These are phyloP conservation scores for Saccharomyces pastorianus DNA, from an alignment of 1,139 yeast species.

Conservation along the genomic window DNA sequence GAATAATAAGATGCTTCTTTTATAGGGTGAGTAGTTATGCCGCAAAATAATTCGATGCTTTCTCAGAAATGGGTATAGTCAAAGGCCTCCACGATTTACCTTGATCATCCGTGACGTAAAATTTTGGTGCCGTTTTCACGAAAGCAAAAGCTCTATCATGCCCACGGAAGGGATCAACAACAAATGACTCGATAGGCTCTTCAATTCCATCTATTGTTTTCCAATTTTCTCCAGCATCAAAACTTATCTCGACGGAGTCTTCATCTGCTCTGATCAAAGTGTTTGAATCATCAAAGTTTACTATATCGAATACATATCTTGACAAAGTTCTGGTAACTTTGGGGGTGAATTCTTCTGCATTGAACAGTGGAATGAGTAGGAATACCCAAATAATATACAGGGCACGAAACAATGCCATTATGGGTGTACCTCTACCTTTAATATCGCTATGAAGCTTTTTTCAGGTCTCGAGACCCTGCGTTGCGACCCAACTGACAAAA, in stretches of 20 bases:
- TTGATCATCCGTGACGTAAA: slow-evolving; percentile 22
- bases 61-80: neutral
- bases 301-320: slow-evolving; percentile 4
- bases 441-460: no score
- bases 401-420: slow-evolving; percentile 3
- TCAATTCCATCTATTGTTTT: slow-evolving; percentile 6
- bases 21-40: neutral
- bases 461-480: no score
- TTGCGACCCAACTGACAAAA: no score
- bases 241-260: slow-evolving; percentile 15
- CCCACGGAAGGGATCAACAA: slow-evolving; percentile 15
- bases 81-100: slow-evolving; percentile 22
- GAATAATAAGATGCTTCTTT: neutral
- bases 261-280: slow-evolving; percentile 11
- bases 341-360: slow-evolving; percentile 13
- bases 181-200: slow-evolving; percentile 3
- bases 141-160: slow-evolving; percentile 20
- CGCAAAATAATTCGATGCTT: neutral
- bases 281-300: slow-evolving; percentile 26
- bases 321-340: slow-evolving; percentile 11
- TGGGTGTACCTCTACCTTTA: neutral
- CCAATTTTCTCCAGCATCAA: slow-evolving; percentile 24
- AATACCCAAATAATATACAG: slow-evolving; percentile 2
- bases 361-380: neutral
- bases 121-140: neutral